These are phyloP conservation scores for Malus orientalis DNA, from an alignment of 306 rosid genomes.

Conservation along the genomic window DNA sequence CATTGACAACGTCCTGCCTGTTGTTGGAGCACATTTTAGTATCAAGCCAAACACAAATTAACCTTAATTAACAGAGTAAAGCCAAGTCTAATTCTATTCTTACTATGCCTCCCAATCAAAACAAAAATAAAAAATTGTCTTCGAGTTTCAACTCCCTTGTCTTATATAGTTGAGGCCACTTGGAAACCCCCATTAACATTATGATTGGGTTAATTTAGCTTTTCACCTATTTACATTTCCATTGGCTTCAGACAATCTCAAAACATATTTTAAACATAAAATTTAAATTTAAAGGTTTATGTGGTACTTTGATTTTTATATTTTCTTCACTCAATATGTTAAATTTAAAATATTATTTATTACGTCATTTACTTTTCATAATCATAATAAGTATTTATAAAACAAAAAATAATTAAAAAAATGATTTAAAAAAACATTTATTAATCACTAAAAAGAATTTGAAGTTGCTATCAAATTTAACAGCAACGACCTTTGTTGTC, in stretches of 20 bases:
- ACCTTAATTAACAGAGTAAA: not conserved
- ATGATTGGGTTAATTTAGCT: not conserved
- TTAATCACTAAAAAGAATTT: too few relatives aligned
- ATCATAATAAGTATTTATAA: too few relatives aligned
- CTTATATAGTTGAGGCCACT: not conserved
- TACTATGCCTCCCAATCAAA: not conserved
- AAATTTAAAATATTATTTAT: too few relatives aligned
- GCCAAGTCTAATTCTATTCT: not conserved
- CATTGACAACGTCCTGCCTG: conserved; percentile 28
- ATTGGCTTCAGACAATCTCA: not conserved
- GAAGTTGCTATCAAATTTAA: too few relatives aligned
- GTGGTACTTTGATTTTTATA: too few relatives aligned
- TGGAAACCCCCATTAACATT: not conserved
- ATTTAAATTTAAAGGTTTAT: too few relatives aligned
- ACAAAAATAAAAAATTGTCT: not conserved
- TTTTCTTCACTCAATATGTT: too few relatives aligned
- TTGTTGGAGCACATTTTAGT: conserved; percentile 2
- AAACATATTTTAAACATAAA: too few relatives aligned
- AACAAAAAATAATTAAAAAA: too few relatives aligned
- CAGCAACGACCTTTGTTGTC: too few relatives aligned
- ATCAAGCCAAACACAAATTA: not conserved
- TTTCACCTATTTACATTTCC: not conserved
- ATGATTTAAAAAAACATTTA: too few relatives aligned
- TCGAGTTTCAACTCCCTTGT: not conserved
- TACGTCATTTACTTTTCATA: too few relatives aligned